These are phyloP conservation scores for Cudoniella acicularis DNA, from an alignment of 495 filamentous ascomycete genomes.

Conservation along the genomic window DNA sequence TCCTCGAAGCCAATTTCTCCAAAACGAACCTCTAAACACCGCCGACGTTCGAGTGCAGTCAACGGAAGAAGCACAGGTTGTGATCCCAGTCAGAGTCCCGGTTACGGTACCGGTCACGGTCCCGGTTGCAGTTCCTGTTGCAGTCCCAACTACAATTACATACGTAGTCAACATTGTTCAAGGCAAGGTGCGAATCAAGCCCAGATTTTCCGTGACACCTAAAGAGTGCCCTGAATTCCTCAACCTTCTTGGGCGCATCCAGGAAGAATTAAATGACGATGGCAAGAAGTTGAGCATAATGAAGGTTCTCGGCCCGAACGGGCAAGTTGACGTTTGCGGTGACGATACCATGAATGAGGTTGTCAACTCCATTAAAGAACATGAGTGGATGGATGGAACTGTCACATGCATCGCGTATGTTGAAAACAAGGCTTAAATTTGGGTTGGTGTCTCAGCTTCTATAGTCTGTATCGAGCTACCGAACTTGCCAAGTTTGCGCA, in stretches of 20 bases:
- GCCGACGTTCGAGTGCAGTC: too few relatives aligned
- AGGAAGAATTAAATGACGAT: conserved; percentile 7
- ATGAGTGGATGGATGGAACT: conserved; percentile 54
- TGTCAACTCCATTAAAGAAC: conserved; percentile 36
- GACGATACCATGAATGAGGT: conserved; percentile 46
- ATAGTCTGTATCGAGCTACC: too few relatives aligned
- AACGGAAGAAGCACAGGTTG: too few relatives aligned
- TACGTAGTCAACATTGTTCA: conserved; percentile 15
- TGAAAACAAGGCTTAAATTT: too few relatives aligned
- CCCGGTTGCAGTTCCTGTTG: too few relatives aligned
- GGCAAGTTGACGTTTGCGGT: conserved; percentile 33
- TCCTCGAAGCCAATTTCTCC: neutral
- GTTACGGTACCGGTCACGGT: too few relatives aligned
- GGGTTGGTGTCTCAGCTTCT: too few relatives aligned
- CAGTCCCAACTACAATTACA: neutral
- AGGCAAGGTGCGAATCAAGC: conserved; percentile 7
- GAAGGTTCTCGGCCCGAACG: conserved; percentile 28
- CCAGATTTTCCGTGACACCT: conserved; percentile 6
- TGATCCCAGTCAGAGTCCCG: too few relatives aligned
- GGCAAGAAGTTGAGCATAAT: conserved; percentile 19
- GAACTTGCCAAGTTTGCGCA: too few relatives aligned
- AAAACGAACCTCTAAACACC: neutral
- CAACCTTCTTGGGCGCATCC: conserved; percentile 15
- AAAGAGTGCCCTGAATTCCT: conserved; percentile 10
- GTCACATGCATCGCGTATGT: conserved; percentile 42